Percentiles rank a stretch among this genome's conserved stretches.
These are phyloP conservation scores for Lasiosphaeria hispida DNA, from an alignment of 495 filamentous ascomycete genomes.

Conservation along the genomic window DNA sequence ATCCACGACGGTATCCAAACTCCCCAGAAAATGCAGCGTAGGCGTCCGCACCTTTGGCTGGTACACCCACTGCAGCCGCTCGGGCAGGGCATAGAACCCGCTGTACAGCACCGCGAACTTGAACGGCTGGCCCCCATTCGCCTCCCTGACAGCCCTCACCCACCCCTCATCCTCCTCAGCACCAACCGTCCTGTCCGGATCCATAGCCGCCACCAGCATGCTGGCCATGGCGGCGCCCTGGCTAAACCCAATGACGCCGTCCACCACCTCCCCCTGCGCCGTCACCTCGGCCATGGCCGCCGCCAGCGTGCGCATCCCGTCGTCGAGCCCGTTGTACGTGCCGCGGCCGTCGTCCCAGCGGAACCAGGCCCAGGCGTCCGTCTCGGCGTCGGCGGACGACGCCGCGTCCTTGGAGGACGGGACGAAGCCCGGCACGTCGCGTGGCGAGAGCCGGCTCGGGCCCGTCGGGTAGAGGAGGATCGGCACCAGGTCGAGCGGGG, in stretches of 20 bases:
- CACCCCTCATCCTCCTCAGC: slow-evolving; percentile 36
- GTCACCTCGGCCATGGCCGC: slow-evolving; percentile 41
- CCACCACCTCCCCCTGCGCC: slow-evolving; percentile 50
- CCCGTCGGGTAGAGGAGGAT: slow-evolving; percentile 63
- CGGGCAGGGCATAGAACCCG: slow-evolving; percentile 69
- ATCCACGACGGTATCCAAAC: slow-evolving; percentile 84
- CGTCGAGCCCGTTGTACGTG: slow-evolving; percentile 62
- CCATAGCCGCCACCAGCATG: slow-evolving; percentile 63
- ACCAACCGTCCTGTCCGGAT: slow-evolving; percentile 47
- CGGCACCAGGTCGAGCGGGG: slow-evolving; percentile 51
- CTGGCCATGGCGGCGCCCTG: slow-evolving; percentile 66
- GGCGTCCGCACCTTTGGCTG: slow-evolving; percentile 74
- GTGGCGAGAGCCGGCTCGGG: slow-evolving; percentile 55
- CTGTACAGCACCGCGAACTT: slow-evolving; percentile 78
- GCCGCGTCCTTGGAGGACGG: slow-evolving; percentile 28
- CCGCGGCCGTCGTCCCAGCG: slow-evolving; percentile 59
- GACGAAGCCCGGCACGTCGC: slow-evolving; percentile 71
- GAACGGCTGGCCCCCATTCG: slow-evolving; percentile 56
- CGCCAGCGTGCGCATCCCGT: slow-evolving; percentile 61
- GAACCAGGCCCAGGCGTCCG: slow-evolving; percentile 84
- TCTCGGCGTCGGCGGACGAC: slow-evolving; percentile 31
- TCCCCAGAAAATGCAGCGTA: slow-evolving; percentile 77
- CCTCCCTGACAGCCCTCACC: slow-evolving; percentile 37
- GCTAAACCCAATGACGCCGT: slow-evolving; percentile 74
- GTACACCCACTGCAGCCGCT: slow-evolving; percentile 67